Percentiles rank a stretch among this genome's conserved stretches.
Conservation (phyloP, 192 early-diverging fungal genomes). For the Phycomyces nitens region DNA sequence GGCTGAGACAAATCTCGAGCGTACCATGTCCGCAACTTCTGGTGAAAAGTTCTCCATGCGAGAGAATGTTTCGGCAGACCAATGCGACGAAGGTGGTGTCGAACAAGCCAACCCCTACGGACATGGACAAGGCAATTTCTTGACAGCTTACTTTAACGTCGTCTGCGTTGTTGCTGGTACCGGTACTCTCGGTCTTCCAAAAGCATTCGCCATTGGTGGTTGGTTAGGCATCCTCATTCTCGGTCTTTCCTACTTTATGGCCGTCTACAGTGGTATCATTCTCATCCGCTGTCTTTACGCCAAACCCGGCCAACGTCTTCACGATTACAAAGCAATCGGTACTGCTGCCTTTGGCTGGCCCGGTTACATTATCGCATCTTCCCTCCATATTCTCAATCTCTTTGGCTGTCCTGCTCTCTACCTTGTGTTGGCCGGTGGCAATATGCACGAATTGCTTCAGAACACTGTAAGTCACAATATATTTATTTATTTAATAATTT, state of each 20-base stretch:
- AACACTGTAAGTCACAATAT: constrained; percentile 24
- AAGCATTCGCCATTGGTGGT: constrained; percentile 69
- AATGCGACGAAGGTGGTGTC: constrained; percentile 17
- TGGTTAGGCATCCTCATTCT: constrained; percentile 74
- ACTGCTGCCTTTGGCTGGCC: constrained; percentile 70
- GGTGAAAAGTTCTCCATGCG: neutral
- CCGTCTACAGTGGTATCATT: constrained; percentile 69
- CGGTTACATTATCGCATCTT: constrained; percentile 59
- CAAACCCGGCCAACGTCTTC: constrained; percentile 44
- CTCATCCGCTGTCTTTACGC: constrained; percentile 78
- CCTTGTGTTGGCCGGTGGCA: constrained; percentile 72
- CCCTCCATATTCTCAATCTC: constrained; percentile 62
- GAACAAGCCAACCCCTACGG: constrained; percentile 13
- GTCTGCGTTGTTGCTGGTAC: constrained; percentile 64
- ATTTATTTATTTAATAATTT: too few species aligned
- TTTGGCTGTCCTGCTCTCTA: constrained; percentile 69
- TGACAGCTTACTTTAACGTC: constrained; percentile 30
- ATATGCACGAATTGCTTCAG: constrained; percentile 59
- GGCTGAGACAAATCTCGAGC: too few species aligned
- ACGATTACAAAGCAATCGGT: constrained; percentile 66
- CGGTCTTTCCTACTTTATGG: constrained; percentile 62
- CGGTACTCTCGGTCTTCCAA: constrained; percentile 86
- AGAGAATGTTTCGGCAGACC: constrained; percentile 13
- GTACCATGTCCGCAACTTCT: too few species aligned
- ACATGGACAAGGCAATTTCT: constrained; percentile 20